Conservation (phyloP, 257 asterid species). For the Nicotiana obtusifolia region DNA sequence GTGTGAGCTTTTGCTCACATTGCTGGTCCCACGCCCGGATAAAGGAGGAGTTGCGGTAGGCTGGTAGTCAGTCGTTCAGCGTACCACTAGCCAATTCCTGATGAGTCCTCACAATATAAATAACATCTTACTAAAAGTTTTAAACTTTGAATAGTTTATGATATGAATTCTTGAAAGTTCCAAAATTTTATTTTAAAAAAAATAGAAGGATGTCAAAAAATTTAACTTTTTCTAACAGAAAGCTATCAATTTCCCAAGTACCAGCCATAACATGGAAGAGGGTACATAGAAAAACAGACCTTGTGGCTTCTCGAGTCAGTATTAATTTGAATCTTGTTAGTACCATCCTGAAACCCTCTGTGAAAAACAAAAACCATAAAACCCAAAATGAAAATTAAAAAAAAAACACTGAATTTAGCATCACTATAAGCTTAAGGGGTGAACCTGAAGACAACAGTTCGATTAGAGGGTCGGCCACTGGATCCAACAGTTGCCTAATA, state of each 20-base stretch:
- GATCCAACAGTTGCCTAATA: slow-evolving; percentile 71
- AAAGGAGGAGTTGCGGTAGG: too few species aligned
- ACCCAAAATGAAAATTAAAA: not conserved
- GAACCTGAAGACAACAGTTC: slow-evolving; percentile 95
- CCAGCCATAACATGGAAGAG: not conserved
- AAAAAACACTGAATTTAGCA: not conserved
- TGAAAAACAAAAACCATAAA: not conserved
- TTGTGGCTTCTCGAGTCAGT: slow-evolving; percentile 79
- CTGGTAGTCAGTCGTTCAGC: too few species aligned
- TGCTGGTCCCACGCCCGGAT: too few species aligned
- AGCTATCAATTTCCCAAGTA: not conserved
- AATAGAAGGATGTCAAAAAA: not conserved
- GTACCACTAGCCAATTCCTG: too few species aligned
- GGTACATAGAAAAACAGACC: slow-evolving; percentile 29
- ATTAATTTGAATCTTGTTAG: slow-evolving; percentile 69
- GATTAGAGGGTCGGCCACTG: slow-evolving; percentile 68
- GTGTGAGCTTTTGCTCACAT: too few species aligned
- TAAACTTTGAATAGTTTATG: not conserved
- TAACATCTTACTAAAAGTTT: not conserved
- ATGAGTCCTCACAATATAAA: too few species aligned
- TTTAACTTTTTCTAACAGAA: not conserved
- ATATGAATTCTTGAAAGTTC: not conserved
- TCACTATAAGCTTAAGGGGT: not conserved
- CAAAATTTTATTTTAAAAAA: not conserved
- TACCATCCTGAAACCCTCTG: slow-evolving; percentile 78